Percentiles rank a stretch among this genome's conserved stretches.
Evolutionary conservation across 2,329 filamentous ascomycete genomes (phyloP).

Genomic region (Pestalotiopsis sp.): DNA sequence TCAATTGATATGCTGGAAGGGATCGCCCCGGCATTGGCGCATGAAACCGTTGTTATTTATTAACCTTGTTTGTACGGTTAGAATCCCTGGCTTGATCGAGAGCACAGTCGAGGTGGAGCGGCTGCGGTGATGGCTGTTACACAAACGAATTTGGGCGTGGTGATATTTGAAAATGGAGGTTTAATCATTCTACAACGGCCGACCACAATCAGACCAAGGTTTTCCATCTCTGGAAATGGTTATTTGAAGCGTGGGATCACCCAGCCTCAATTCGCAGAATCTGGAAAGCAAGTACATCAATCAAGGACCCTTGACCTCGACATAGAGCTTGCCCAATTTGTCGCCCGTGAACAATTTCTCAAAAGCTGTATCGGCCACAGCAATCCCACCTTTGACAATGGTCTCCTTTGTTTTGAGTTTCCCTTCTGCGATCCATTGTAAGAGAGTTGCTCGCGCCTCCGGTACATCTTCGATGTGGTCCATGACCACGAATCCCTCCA

Average conservation of each 20-base stretch:
- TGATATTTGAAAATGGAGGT: no score
- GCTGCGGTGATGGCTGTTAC: no score
- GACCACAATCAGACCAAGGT: no score
- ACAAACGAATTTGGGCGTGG: no score
- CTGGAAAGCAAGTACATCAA: not conserved
- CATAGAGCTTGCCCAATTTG: constrained; percentile 67
- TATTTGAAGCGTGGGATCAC: no score
- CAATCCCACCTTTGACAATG: constrained; percentile 68
- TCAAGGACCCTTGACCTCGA: not conserved
- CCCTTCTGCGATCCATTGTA: constrained; percentile 70
- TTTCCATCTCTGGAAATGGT: no score
- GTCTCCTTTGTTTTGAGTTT: constrained; percentile 74
- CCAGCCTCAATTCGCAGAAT: no score
- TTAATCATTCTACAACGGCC: no score
- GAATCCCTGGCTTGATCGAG: no score
- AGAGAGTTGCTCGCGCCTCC: constrained; percentile 61
- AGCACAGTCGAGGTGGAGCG: no score
- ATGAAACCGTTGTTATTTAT: not conserved
- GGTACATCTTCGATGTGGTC: constrained; percentile 65
- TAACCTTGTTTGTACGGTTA: no score
- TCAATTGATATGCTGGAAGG: not conserved
- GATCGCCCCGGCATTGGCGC: not conserved
- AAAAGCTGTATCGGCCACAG: constrained; percentile 64
- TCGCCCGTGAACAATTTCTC: constrained; percentile 67
- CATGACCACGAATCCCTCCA: constrained; percentile 75